phyloP scores from a whole-genome alignment of 345 rosid species.

The Hibiscus syriacus region DNA sequence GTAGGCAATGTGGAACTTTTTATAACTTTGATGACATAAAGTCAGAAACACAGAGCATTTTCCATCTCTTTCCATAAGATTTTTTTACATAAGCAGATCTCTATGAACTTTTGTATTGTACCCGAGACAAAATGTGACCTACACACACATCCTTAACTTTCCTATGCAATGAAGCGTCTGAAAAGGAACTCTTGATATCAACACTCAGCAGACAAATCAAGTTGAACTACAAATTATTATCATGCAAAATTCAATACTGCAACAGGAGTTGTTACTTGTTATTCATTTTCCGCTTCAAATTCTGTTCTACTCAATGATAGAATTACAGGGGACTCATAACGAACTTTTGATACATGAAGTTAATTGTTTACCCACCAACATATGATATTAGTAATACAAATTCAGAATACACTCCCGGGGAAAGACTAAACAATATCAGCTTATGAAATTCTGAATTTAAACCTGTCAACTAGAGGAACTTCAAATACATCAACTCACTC shows the following conservation, averaged over 20 bases:
- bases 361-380: conserved; percentile 5
- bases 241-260: too few relatives aligned
- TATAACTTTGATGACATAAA: background rate
- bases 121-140: background rate
- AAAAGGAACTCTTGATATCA: background rate
- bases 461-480: conserved; percentile 2
- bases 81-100: background rate
- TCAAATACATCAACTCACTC: background rate
- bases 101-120: background rate
- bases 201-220: background rate
- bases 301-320: conserved; percentile 1
- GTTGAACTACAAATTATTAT: background rate
- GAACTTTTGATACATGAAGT: background rate
- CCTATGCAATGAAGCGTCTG: background rate
- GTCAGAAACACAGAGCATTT: background rate
- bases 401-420: too few relatives aligned
- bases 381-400: background rate
- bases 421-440: too few relatives aligned
- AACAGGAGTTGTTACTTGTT: conserved; percentile 8
- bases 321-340: background rate
- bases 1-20: background rate
- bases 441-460: background rate
- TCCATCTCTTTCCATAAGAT: background rate
- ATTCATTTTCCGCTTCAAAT: conserved; percentile 2
- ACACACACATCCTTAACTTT: background rate